Conservation (phyloP, 768 basidiomycete species). For the Termitomyces sp. region DNA sequence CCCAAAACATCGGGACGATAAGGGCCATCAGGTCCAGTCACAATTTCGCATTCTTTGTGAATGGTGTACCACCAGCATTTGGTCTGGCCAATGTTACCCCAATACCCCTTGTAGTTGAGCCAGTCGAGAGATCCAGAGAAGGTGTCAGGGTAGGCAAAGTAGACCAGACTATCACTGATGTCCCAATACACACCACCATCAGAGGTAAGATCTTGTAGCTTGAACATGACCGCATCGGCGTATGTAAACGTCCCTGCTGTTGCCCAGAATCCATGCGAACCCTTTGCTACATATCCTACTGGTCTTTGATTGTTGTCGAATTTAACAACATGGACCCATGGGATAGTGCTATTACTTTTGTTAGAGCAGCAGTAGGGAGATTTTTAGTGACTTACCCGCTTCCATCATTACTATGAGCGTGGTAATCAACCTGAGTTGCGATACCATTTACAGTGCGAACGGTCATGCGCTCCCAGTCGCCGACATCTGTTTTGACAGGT, state of each 20-base stretch:
- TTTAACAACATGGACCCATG: slow-evolving; percentile 15
- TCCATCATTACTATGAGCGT: slow-evolving; percentile 17
- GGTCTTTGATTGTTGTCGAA: slow-evolving; percentile 20
- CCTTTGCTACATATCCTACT: slow-evolving; percentile 19
- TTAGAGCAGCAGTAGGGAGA: not conserved
- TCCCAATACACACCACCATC: slow-evolving; percentile 19
- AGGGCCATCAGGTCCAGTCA: slow-evolving; percentile 18
- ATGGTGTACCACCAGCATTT: slow-evolving; percentile 18
- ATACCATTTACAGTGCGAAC: slow-evolving; percentile 19
- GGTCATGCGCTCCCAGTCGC: slow-evolving; percentile 22
- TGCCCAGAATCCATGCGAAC: slow-evolving; percentile 21
- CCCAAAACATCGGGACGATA: slow-evolving; percentile 17
- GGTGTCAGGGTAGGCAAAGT: slow-evolving; percentile 15
- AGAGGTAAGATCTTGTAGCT: slow-evolving; percentile 17
- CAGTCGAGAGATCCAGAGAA: slow-evolving; percentile 15
- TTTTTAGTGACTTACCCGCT: slow-evolving; percentile 11
- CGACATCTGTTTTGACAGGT: slow-evolving; percentile 10
- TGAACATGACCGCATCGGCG: slow-evolving; percentile 15
- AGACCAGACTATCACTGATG: slow-evolving; percentile 13
- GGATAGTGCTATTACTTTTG: slow-evolving; percentile 14
- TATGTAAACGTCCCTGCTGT: slow-evolving; percentile 19
- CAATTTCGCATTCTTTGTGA: slow-evolving; percentile 17
- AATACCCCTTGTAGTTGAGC: slow-evolving; percentile 20
- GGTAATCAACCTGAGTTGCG: slow-evolving; percentile 20
- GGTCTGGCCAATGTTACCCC: slow-evolving; percentile 20